Base-by-base conservation (phyloP, 768 basidiomycete genomes). In the Lentinula edodes region DNA sequence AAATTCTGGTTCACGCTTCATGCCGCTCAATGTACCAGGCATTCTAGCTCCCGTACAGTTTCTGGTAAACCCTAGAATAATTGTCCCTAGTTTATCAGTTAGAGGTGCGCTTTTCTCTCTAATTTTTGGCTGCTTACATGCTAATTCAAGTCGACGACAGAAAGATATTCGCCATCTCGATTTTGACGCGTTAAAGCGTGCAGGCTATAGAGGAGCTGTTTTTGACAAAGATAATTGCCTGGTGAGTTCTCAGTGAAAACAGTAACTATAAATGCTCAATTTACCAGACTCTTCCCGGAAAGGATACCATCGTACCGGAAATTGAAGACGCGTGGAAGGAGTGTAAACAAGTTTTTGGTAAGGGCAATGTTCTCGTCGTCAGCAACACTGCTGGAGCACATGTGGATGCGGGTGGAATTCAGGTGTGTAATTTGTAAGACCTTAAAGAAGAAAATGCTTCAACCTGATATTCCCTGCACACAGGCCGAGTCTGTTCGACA, bases 201-300 rank as follows among this genome's bases (percentile, higher is more conserved):
- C 87, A 7, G 94, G 95, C 5, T 95, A 93, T 70, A 83, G 86
- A 51, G 94, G 91, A n/a, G 91, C 89, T 3, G 86, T 99, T 1
- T 90, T 98, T 66, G 96, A 98, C 81, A 98, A 98, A 75, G 96
- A 99, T 70, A 98, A 99, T 67, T 98, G 96, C 69, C 75, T 98
- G 65, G 96, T 93, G 65, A 89, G 16, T 20, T 18, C 23, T 3
- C n/a, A 8, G 9, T 3, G 46, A 48, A 20, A 5, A 23, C n/a
- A 18, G n/a, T 46, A 9, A 20, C 20, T 46, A 9, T 48, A 9
- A 10, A 34, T 12, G 38, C 6, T 41, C 4, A 10, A 16, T 43
- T 36, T 18, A 15, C 28, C 52, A 97, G 96, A 96, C 96, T 2
- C 70, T 86, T 36, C 96, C 96, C 0, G 75, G 91, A 69, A 72